Percentiles rank a stretch among this genome's conserved stretches.
phyloP scores from a whole-genome alignment of 1,284 basidiomycete genomes.

The Fistulinella staudtii region DNA sequence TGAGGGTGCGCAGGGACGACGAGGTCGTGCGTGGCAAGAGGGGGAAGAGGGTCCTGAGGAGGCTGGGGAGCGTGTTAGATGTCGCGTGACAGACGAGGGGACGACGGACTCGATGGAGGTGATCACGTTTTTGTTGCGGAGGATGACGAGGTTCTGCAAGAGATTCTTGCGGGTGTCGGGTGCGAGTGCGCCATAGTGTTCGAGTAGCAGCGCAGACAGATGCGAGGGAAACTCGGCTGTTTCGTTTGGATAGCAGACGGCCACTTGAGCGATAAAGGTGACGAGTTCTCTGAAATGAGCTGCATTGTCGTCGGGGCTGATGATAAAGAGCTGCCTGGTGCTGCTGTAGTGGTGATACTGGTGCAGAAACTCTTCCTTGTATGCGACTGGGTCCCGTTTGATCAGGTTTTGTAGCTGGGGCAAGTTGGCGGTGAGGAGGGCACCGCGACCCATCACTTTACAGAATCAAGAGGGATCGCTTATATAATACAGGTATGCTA shows the following conservation, averaged over 20 bases:
- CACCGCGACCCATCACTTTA: neutral
- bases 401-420: slow-evolving; percentile 93
- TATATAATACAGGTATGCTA: neutral
- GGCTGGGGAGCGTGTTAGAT: slow-evolving; percentile 41
- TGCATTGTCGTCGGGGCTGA: slow-evolving; percentile 76
- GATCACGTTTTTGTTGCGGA: slow-evolving; percentile 92
- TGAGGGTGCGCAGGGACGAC: slow-evolving; percentile 75
- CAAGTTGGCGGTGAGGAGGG: slow-evolving; percentile 58
- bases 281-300: slow-evolving; percentile 84
- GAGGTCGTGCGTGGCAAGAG: slow-evolving; percentile 90
- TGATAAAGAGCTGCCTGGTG: slow-evolving; percentile 79
- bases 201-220: slow-evolving; percentile 71
- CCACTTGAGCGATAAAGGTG: slow-evolving; percentile 72
- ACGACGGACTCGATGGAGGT: slow-evolving; percentile 81
- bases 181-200: slow-evolving; percentile 67
- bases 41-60: slow-evolving; percentile 90
- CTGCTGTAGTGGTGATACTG: slow-evolving; percentile 98
- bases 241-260: slow-evolving; percentile 87
- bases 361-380: slow-evolving; percentile 96
- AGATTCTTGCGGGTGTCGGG: slow-evolving; percentile 80
- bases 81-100: neutral
- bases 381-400: slow-evolving; percentile 88
- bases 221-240: slow-evolving; percentile 81
- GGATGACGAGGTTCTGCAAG: slow-evolving; percentile 87
- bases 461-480: too few species aligned